Percentiles rank a stretch among this genome's conserved stretches.
phyloP scores from a whole-genome alignment of 2,329 filamentous ascomycete species.

The Sphaerulina populicola region DNA sequence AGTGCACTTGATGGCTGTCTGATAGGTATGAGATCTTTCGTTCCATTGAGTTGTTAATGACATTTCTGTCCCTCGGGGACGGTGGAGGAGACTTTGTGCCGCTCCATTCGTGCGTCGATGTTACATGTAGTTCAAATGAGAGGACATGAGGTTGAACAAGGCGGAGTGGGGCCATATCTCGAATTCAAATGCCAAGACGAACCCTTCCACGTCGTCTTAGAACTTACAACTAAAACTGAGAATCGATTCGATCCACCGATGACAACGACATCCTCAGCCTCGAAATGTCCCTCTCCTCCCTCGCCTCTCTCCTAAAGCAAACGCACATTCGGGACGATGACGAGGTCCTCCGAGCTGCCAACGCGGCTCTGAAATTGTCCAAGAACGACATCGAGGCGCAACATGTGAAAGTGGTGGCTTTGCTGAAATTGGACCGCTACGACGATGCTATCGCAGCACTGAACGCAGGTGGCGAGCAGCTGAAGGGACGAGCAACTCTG shows the following conservation, averaged over 20 bases:
- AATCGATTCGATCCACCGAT: background rate
- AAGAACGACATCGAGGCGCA: constrained; percentile 54
- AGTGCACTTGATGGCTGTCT: too few species aligned
- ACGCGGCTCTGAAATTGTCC: constrained; percentile 49
- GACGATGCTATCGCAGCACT: constrained; percentile 65
- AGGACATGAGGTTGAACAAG: background rate
- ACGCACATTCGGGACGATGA: constrained; percentile 61
- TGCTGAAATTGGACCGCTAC: constrained; percentile 75
- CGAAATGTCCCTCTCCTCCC: constrained; percentile 19
- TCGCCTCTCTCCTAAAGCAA: constrained; percentile 50
- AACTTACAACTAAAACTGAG: background rate
- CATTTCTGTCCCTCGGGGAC: too few species aligned
- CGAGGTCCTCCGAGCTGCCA: constrained; percentile 59
- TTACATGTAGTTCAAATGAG: too few species aligned
- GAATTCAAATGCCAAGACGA: background rate
- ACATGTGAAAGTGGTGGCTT: constrained; percentile 62
- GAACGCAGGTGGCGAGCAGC: constrained; percentile 52
- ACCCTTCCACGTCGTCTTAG: background rate
- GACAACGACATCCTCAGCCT: background rate
- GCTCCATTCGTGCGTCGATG: too few species aligned
- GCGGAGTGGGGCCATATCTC: background rate
- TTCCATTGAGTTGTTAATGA: too few species aligned
- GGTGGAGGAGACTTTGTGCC: too few species aligned
- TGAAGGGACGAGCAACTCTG: constrained; percentile 55
- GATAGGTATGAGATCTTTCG: too few species aligned